Percentiles rank a stretch among this genome's conserved stretches.
phyloP scores from a whole-genome alignment of 139 green algal genomes.

The Micromonas commoda region DNA sequence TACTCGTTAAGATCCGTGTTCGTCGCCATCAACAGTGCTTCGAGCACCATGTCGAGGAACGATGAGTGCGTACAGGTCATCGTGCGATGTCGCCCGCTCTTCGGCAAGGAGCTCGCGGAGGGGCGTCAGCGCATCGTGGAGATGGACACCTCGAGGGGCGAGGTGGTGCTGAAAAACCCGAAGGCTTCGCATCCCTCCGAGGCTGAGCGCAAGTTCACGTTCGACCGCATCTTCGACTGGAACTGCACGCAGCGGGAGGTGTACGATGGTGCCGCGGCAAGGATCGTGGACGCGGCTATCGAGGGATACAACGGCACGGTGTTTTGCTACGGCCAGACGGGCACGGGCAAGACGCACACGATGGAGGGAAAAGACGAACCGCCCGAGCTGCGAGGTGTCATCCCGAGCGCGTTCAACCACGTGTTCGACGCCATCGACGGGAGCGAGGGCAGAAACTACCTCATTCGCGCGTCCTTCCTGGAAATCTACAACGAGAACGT shows the following conservation, averaged over 20 bases:
- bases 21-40: no score
- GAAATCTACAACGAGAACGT: slow-evolving; percentile 89
- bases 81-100: slow-evolving; percentile 52
- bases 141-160: slow-evolving; percentile 47
- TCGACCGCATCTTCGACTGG: slow-evolving; percentile 68
- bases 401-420: slow-evolving; percentile 66
- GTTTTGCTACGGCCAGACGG: slow-evolving; percentile 78
- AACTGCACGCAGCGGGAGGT: slow-evolving; percentile 56
- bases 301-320: slow-evolving; percentile 76
- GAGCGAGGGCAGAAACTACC: slow-evolving; percentile 57
- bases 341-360: slow-evolving; percentile 42
- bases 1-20: no score
- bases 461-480: slow-evolving; percentile 70
- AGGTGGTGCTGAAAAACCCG: slow-evolving; percentile 53
- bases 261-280: slow-evolving; percentile 55
- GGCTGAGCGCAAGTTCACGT: slow-evolving; percentile 58
- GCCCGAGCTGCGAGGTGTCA: slow-evolving; percentile 56
- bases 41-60: no score
- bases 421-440: slow-evolving; percentile 64
- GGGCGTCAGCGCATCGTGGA: slow-evolving; percentile 56
- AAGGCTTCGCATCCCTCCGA: slow-evolving; percentile 48
- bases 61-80: slow-evolving; percentile 25
- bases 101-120: slow-evolving; percentile 59
- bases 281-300: slow-evolving; percentile 68
- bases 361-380: slow-evolving; percentile 53